Evolutionary conservation across 257 asterid species (phyloP), one percentile per base, ranked within the genome.

Genomic region (Orobanche coerulescens): DNA sequence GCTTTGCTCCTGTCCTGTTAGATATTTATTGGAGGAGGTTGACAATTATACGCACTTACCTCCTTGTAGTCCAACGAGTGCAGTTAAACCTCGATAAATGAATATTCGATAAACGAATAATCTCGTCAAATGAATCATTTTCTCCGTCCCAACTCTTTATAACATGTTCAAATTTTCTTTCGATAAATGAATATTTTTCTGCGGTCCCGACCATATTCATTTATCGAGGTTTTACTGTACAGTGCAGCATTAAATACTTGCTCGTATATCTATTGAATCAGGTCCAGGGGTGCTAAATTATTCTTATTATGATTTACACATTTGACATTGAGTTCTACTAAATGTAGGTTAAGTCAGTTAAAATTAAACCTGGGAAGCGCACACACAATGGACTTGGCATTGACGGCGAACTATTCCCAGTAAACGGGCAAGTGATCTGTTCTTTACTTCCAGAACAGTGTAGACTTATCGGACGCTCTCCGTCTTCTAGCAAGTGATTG

Each of bases 371-470:
- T 0, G 97, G 95, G 44, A 93, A 86, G 73, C 93, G 65, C 77
- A 77, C 96, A 2, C 88, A 84, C 72, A 84, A 67, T 43, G 93
- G 96, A 53, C 86, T 97, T 73, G 98, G 98, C 64, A 89, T 93
- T 4, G 98, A 93, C 49, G 98, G 98, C 15, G 98, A 93, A 78
- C 86, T 89, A 58, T 89, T 93, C 77, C 82, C 95, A 0, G 84
- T 83, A n/a, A 84, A 83, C 6, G 98, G 90, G 61, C 95, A 83
- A 74, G 78, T 89, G 24, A 68, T 79, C 25, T 86, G 91, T 61
- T 85, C 98, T 49, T 79, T 84, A 58, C 91, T 93, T 60, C 97
- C 95, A 5, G 95, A 93, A 24, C 98, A 93, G 70, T 88, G 98
- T 84, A 80, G 94, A 71, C 98, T 93, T 39, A 82, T 92, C 48